Base-by-base conservation (phyloP, 164 flowering plant genomes). In the Cinnamomum micranthum region DNA sequence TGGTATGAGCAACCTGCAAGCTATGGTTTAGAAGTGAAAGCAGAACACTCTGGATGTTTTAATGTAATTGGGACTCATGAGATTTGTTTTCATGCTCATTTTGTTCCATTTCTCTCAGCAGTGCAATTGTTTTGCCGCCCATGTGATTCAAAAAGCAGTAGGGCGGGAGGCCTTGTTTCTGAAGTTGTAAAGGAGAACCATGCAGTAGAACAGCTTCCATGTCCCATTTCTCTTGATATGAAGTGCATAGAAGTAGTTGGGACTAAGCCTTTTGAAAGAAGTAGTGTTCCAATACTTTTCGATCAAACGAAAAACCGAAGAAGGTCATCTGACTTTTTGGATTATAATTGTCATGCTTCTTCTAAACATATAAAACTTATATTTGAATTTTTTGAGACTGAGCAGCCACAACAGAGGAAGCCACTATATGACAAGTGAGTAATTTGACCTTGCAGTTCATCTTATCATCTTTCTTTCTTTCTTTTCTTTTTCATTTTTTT, bases 1-100 rank as follows among this genome's bases (percentile, higher is more conserved):
- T 92, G 97, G 97, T 92, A 92, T 81, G 93, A 92, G 74, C 82
- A 84, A 77, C 90, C 81, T 67, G 91, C 90, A 52, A 81, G 83
- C 77, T 92, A 83, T 76, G 97, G 97, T 1, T 74, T 92, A 75
- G 89, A 89, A 87, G 85, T 92, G 50, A 84, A 74, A 77, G 86
- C 77, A 20, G 83, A 84, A 68, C 89, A 85, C 71, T 77, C n/a
- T 71, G 77, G 50, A 66, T 81, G 86, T n/a, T 65, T 68, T 70
- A 82, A 79, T 75, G n/a, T n/a, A n/a, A n/a, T n/a, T n/a, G n/a
- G n/a, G n/a, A n/a, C n/a, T n/a, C n/a, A n/a, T n/a, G 69, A 64
- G 17, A 74, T 71, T 55, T 72, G 67, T 11, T 88, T 82, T 72
- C 78, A 81, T 74, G 91, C 92, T 20, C 85, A 92, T 80, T 92